phyloP scores from a whole-genome alignment of 2,329 filamentous ascomycete genomes.

The Decorospora gaudefroyi region DNA sequence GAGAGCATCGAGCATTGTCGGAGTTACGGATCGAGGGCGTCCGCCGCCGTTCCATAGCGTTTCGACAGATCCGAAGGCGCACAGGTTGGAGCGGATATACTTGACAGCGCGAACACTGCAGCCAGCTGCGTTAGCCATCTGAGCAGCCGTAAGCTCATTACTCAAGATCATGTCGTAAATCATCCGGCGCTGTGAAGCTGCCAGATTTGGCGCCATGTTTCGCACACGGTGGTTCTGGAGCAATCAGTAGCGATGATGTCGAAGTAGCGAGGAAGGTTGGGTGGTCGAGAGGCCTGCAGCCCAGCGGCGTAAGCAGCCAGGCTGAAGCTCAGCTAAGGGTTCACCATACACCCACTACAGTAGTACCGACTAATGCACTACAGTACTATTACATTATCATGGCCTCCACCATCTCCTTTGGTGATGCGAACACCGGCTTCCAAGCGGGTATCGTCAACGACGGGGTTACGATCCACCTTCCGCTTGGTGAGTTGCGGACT shows the following conservation, averaged over 20 bases:
- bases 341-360: constrained; percentile 6
- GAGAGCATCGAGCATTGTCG: constrained; percentile 9
- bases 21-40: constrained; percentile 5
- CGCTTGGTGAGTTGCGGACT: constrained; percentile 16
- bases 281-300: too few relatives aligned
- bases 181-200: constrained; percentile 3
- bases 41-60: constrained; percentile 7
- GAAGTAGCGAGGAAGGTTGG: too few relatives aligned
- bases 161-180: constrained; percentile 5
- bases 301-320: background rate
- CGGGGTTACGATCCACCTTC: constrained; percentile 10
- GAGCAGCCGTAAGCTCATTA: constrained; percentile 3
- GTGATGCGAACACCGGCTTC: constrained; percentile 16
- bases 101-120: constrained; percentile 5
- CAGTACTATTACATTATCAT: constrained; percentile 5
- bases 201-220: constrained; percentile 5
- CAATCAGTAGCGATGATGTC: background rate
- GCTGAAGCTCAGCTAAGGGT: constrained; percentile 9
- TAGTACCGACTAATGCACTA: too few relatives aligned
- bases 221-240: background rate
- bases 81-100: background rate
- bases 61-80: constrained; percentile 3
- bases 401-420: constrained; percentile 15
- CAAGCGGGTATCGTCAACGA: constrained; percentile 15
- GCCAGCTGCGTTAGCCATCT: constrained; percentile 8